These are phyloP conservation scores for Suillus cothurnatus DNA, from an alignment of 768 basidiomycete genomes.

Conservation along the genomic window DNA sequence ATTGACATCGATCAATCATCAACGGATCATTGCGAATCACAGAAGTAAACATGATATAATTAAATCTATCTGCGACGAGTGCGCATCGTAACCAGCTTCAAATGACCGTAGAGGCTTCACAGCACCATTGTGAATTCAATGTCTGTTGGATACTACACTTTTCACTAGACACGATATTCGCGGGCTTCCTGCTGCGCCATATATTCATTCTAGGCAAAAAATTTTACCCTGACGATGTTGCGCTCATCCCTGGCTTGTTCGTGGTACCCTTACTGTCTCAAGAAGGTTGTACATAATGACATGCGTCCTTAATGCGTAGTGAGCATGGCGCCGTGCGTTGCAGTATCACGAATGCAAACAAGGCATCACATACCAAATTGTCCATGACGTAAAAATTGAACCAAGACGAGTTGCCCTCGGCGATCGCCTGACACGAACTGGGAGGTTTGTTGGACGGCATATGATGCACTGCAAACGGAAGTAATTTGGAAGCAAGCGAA, in stretches of 20 bases:
- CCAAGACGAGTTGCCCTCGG: not conserved
- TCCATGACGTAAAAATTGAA: not conserved
- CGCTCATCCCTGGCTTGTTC: not conserved
- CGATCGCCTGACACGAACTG: not conserved
- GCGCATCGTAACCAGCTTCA: not conserved
- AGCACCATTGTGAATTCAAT: not conserved
- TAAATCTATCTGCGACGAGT: not conserved
- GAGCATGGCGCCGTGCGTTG: not conserved
- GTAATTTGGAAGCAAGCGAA: not conserved
- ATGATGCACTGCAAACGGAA: not conserved
- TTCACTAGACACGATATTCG: not conserved
- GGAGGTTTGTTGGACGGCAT: not conserved
- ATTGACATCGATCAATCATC: constrained; percentile 2
- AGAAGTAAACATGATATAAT: not conserved
- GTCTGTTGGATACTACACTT: not conserved
- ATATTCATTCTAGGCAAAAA: not conserved
- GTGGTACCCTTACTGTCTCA: not conserved
- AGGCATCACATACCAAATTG: not conserved
- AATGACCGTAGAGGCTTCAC: constrained; percentile 2
- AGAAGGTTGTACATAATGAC: constrained; percentile 1
- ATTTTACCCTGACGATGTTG: not conserved
- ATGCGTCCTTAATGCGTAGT: constrained; percentile 4
- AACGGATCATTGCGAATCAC: constrained; percentile 6
- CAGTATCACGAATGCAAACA: not conserved
- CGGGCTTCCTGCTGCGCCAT: not conserved